phyloP scores from a whole-genome alignment of 371 early-diverging fungal genomes.

The Mucor saturninus region DNA sequence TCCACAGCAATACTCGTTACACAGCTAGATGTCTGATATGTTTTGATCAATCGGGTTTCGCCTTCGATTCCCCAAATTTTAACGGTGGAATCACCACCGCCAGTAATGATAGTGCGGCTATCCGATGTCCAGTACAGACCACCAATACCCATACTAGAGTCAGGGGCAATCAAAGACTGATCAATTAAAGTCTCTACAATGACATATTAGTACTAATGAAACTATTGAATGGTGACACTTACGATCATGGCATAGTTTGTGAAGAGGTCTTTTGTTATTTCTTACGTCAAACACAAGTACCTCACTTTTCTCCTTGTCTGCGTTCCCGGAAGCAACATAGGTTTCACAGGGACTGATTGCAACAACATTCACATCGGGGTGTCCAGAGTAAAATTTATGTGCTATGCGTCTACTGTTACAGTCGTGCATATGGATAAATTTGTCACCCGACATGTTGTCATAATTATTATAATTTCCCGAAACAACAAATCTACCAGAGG shows the following conservation, averaged over 20 bases:
- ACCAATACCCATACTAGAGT: conserved; percentile 46
- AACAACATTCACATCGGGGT: conserved; percentile 49
- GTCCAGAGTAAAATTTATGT: conserved; percentile 28
- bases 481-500: conserved; percentile 30
- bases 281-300: conserved; percentile 43
- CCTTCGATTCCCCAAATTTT: conserved; percentile 45
- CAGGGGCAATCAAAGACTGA: conserved; percentile 28
- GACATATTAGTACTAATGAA: background rate
- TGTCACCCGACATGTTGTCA: conserved; percentile 39
- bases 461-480: conserved; percentile 39
- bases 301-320: conserved; percentile 36
- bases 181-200: conserved; percentile 8
- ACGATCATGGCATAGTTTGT: conserved; percentile 37
- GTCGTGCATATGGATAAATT: conserved; percentile 42
- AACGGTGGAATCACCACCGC: conserved; percentile 47
- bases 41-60: conserved; percentile 24
- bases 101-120: conserved; percentile 38
- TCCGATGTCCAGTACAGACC: conserved; percentile 46
- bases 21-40: conserved; percentile 37
- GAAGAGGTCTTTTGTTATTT: conserved; percentile 22
- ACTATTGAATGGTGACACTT: conserved; percentile 9
- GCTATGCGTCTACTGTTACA: conserved; percentile 15
- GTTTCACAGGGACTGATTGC: conserved; percentile 46
- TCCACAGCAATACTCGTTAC: conserved; percentile 42
- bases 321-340: conserved; percentile 46